A percentile compares a stretch with the other conserved stretches of the same genome.
Conservation (phyloP, 257 asterid genomes). For the Striga asiatica region DNA sequence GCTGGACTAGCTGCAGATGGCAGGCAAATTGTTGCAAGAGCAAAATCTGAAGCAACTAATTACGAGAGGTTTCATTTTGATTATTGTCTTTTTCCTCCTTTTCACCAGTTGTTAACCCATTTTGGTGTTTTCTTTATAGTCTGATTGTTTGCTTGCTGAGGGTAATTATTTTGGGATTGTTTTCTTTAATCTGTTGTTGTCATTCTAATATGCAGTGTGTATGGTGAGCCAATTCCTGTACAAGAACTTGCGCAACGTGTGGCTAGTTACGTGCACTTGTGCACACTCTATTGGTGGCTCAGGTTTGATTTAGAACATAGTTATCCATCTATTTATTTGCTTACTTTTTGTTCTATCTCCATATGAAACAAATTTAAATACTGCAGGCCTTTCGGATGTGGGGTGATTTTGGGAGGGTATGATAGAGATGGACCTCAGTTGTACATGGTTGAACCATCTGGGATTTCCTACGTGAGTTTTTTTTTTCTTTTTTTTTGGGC, state of each 20-base stretch:
- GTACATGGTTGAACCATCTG: slow-evolving; percentile 90
- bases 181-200: neutral
- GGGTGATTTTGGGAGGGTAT: slow-evolving; percentile 84
- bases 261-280: slow-evolving; percentile 89
- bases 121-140: neutral
- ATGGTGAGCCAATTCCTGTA: slow-evolving; percentile 81
- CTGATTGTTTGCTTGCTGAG: neutral
- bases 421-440: slow-evolving; percentile 94
- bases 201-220: slow-evolving; percentile 34
- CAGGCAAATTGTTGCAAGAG: slow-evolving; percentile 75
- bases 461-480: slow-evolving; percentile 64
- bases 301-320: slow-evolving; percentile 32
- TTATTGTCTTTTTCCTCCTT: neutral
- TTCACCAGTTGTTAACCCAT: neutral
- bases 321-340: neutral
- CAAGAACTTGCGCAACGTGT: slow-evolving; percentile 87
- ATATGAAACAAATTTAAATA: slow-evolving; percentile 6
- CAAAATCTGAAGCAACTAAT: slow-evolving; percentile 77
- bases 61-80: slow-evolving; percentile 47
- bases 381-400: slow-evolving; percentile 88
- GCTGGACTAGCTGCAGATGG: slow-evolving; percentile 97
- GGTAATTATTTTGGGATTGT: neutral
- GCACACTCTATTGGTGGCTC: slow-evolving; percentile 99
- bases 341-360: slow-evolving; percentile 11
- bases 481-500: neutral